Evolutionary conservation across 139 green algal species (phyloP).

Genomic region (Edaphochlamys debaryana): DNA sequence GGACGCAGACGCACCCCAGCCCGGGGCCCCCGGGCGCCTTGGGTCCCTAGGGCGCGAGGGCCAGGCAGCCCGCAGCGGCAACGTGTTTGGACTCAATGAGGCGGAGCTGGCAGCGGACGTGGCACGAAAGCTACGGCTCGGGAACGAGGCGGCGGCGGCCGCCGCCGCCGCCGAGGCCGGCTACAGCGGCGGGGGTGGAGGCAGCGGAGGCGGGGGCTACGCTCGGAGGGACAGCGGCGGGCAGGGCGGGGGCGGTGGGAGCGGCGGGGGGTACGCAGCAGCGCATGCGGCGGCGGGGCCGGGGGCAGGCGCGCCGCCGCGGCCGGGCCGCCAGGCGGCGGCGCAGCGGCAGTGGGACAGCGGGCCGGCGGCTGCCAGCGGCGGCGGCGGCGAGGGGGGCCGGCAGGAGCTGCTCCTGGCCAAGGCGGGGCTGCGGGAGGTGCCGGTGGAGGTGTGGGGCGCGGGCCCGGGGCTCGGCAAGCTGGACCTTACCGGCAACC

Average conservation of each 20-base stretch:
- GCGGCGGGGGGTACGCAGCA: background rate
- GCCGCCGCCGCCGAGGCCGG: background rate
- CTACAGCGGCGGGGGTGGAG: background rate
- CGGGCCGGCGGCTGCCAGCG: no score
- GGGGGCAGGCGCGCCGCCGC: background rate
- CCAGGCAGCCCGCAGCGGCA: constrained; percentile 18
- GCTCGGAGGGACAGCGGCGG: no score
- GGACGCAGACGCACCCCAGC: background rate
- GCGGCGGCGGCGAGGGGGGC: no score
- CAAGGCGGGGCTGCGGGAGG: constrained; percentile 29
- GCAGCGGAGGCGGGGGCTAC: no score
- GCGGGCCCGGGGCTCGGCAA: constrained; percentile 2
- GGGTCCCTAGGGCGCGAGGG: background rate
- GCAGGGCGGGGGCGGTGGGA: constrained; percentile 13
- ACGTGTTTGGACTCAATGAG: constrained; percentile 44
- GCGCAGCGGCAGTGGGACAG: background rate
- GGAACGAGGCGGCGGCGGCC: background rate
- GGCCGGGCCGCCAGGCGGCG: background rate
- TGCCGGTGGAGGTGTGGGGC: constrained; percentile 39
- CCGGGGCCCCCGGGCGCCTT: background rate
- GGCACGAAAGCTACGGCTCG: constrained; percentile 34
- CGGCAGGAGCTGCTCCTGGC: constrained; percentile 29
- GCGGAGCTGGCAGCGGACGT: constrained; percentile 27
- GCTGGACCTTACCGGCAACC: constrained; percentile 54
- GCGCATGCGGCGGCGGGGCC: background rate